Base-by-base conservation (phyloP, 768 basidiomycete genomes). In the Multifurca ochricompacta region DNA sequence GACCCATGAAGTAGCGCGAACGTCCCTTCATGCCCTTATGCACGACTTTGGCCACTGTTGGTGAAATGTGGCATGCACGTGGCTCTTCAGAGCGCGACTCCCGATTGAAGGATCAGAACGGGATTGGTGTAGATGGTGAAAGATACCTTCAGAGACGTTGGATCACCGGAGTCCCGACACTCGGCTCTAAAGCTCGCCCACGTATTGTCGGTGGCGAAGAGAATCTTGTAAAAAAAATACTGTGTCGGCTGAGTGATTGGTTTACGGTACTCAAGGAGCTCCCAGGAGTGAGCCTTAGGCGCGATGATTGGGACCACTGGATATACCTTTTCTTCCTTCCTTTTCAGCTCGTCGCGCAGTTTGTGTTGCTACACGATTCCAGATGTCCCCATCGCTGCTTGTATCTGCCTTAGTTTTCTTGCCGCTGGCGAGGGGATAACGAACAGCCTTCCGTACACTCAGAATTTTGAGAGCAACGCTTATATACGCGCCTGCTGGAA, bases 351-450 rank as follows among this genome's bases (percentile, higher is more conserved):
- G 77, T 83, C 47, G 70, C 70, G 40, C 74, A 76, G 31, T 82
- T 87, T 60, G 71, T 69, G n/a, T 10, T 87, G 82, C 73, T 77
- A 79, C 63, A 77, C 83, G 4, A 80, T 87, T 39, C 79, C 81
- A 1, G 84, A 83, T 35, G 81, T 83, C 5, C 72, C 73, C 14
- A 74, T 86, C 37, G 82, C 84, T 2, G 70, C 81, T 0, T 84
- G 85, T 68, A 83, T 85, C 51, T 87, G 84, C 67, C 75, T 87
- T n/a, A 85, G 83, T 21, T 85, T 87, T 66, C 64, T 89, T 19
- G 82, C 85, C 6, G 82, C 84, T 1, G 85, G 81, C 19, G 80
- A 83, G 60, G 83, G 82, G 62, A 83, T 82, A n/a, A n/a, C 42
- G 82, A 82, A 64, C 82, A 83, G 63, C 82, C 82, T 46, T 40